These are phyloP conservation scores for Metschnikowia rubicola DNA, from an alignment of 805 yeast genomes.

Conservation along the genomic window DNA sequence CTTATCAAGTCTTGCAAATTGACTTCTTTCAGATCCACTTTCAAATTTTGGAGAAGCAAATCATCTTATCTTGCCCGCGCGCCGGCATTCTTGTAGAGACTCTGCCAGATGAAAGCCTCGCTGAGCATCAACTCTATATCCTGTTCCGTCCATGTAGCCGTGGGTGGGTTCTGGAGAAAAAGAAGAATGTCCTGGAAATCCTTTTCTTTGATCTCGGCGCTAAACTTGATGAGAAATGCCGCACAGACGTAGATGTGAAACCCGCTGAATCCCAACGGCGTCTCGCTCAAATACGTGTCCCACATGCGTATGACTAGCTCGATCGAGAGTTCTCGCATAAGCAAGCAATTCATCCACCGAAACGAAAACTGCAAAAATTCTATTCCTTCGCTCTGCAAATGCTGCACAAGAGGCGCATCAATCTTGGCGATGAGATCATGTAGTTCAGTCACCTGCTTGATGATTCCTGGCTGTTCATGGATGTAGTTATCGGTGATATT, in stretches of 20 bases:
- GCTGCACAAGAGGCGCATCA: conserved; percentile 68
- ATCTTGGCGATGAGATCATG: conserved; percentile 75
- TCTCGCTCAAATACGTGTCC: conserved; percentile 87
- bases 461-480: conserved; percentile 97
- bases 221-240: conserved; percentile 88
- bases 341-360: conserved; percentile 97
- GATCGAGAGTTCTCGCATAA: conserved; percentile 89
- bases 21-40: no score
- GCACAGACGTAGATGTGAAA: conserved; percentile 98
- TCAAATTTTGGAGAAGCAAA: no score
- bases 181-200: conserved; percentile 94
- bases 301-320: conserved; percentile 86
- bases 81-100: conserved; percentile 81
- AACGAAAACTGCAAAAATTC: conserved; percentile 94
- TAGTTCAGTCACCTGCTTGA: conserved; percentile 82
- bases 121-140: conserved; percentile 89
- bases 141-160: conserved; percentile 77
- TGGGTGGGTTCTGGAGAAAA: conserved; percentile 88
- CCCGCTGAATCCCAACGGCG: conserved; percentile 76
- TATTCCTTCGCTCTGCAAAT: conserved; percentile 76
- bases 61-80: conserved; percentile 67
- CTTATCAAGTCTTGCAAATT: no score
- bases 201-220: conserved; percentile 70
- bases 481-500: conserved; percentile 96
- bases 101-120: conserved; percentile 97